Evolutionary conservation across 2,329 filamentous ascomycete species (phyloP).

Genomic region (Nothophoma quercina): DNA sequence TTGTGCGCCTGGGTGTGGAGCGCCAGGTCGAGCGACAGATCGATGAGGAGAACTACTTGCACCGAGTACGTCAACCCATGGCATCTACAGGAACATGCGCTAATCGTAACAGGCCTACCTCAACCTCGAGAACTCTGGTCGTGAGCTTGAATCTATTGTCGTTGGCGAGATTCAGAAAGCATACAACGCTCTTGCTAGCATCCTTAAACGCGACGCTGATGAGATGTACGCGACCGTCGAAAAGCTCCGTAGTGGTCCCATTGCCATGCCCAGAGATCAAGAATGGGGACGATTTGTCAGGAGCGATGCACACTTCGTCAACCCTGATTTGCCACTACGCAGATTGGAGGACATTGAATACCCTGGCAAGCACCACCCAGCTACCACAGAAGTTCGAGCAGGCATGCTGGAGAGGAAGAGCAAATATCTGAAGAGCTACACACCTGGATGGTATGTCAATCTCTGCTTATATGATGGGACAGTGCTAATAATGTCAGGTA

Average conservation of each 20-base stretch:
- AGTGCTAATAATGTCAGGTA: constrained; percentile 67
- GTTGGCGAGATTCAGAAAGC: constrained; percentile 98
- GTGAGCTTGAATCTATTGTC: constrained; percentile 94
- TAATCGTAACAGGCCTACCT: constrained; percentile 74
- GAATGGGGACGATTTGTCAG: constrained; percentile 89
- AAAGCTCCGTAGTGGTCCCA: constrained; percentile 80
- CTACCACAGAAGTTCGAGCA: constrained; percentile 83
- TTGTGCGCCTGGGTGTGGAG: constrained; percentile 85
- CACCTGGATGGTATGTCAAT: constrained; percentile 81
- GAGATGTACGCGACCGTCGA: constrained; percentile 80
- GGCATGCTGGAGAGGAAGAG: constrained; percentile 96
- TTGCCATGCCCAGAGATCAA: constrained; percentile 91
- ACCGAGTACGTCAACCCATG: constrained; percentile 68
- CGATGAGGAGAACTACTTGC: constrained; percentile 96
- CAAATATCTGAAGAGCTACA: constrained; percentile 98
- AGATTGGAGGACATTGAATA: constrained; percentile 85
- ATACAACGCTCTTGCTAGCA: constrained; percentile 91
- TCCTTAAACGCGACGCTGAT: constrained; percentile 89
- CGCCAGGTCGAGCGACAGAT: constrained; percentile 90
- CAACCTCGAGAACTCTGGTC: constrained; percentile 91
- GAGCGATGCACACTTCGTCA: constrained; percentile 83
- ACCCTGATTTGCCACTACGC: constrained; percentile 80
- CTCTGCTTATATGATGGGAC: neutral
- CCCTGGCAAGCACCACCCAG: constrained; percentile 85
- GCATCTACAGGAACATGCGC: constrained; percentile 1